phyloP scores from a whole-genome alignment of 2,329 filamentous ascomycete species.

The Penicillium sp. region DNA sequence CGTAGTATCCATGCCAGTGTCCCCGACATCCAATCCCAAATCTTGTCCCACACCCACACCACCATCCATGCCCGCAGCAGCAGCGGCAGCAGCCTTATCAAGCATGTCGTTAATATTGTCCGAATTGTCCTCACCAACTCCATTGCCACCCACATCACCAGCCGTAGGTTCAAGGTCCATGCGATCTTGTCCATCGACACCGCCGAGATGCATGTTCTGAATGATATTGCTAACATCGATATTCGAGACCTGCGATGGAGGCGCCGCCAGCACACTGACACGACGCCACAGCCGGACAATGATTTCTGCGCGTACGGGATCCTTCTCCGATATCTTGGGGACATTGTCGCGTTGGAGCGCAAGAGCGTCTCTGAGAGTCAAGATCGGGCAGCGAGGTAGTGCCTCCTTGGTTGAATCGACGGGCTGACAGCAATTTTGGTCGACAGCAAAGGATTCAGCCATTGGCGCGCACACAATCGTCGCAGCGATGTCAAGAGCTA shows the following conservation, averaged over 20 bases:
- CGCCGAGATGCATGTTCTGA: conserved; percentile 45
- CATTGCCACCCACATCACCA: conserved; percentile 14
- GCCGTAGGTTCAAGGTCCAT: conserved; percentile 37
- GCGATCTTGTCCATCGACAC: conserved; percentile 35
- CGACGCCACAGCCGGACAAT: conserved; percentile 51
- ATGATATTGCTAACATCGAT: conserved; percentile 50
- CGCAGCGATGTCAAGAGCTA: conserved; percentile 50
- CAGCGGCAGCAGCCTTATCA: conserved; percentile 43
- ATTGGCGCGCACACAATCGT: conserved; percentile 49
- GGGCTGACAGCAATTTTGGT: conserved; percentile 41
- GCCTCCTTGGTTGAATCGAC: conserved; percentile 38
- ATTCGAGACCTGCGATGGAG: conserved; percentile 44
- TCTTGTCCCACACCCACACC: conserved; percentile 25
- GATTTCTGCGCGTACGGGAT: conserved; percentile 49
- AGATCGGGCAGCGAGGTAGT: conserved; percentile 36
- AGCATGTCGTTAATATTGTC: conserved; percentile 46
- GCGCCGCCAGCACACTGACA: conserved; percentile 45
- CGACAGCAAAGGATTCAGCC: conserved; percentile 43
- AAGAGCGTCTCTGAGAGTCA: conserved; percentile 49
- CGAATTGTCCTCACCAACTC: conserved; percentile 29
- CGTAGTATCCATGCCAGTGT: conserved; percentile 42
- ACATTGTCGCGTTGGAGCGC: conserved; percentile 43
- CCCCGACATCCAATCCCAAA: conserved; percentile 31
- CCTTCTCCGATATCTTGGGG: conserved; percentile 46
- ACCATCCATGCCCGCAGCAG: conserved; percentile 38